These are phyloP conservation scores for Polyporus tsugae DNA, from an alignment of 1,284 basidiomycete species.

Conservation along the genomic window DNA sequence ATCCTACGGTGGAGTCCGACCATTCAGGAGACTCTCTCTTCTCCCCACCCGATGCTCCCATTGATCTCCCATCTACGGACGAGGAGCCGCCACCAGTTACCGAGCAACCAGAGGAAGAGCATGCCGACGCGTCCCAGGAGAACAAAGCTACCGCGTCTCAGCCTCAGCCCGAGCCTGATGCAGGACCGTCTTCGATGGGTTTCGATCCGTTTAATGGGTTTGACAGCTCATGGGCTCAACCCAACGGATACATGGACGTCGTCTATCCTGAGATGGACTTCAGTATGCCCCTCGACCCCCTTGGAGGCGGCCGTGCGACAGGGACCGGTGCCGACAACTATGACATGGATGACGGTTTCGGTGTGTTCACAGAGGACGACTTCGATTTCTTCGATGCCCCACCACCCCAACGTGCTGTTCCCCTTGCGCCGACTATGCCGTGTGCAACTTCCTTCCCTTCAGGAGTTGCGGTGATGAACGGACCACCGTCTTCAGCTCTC, in stretches of 20 bases:
- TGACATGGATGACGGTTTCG: slow-evolving; percentile 63
- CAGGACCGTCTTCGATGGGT: background rate
- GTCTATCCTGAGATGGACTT: slow-evolving; percentile 49
- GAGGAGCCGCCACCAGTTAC: slow-evolving; percentile 16
- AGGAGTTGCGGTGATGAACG: slow-evolving; percentile 37
- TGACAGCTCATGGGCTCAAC: slow-evolving; percentile 51
- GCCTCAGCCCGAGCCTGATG: background rate
- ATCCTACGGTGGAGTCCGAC: slow-evolving; percentile 26
- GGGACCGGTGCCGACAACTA: slow-evolving; percentile 46
- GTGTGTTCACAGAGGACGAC: slow-evolving; percentile 77
- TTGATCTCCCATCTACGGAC: slow-evolving; percentile 29
- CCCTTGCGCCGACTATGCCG: slow-evolving; percentile 21
- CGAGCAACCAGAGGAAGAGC: slow-evolving; percentile 9
- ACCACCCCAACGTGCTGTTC: slow-evolving; percentile 21
- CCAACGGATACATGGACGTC: slow-evolving; percentile 52
- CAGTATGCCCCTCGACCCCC: slow-evolving; percentile 53
- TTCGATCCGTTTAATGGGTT: slow-evolving; percentile 39
- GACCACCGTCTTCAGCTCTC: slow-evolving; percentile 38
- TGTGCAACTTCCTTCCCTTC: slow-evolving; percentile 20
- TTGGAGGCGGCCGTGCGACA: slow-evolving; percentile 42
- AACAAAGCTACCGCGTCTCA: background rate
- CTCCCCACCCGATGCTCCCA: slow-evolving; percentile 32
- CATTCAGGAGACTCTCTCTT: slow-evolving; percentile 37
- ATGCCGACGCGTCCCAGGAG: background rate
- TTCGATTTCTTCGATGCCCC: slow-evolving; percentile 76